Evolutionary conservation across 305 asterid genomes (phyloP), one percentile per base, ranked within the genome.

Genomic region (Rubia tinctorum): DNA sequence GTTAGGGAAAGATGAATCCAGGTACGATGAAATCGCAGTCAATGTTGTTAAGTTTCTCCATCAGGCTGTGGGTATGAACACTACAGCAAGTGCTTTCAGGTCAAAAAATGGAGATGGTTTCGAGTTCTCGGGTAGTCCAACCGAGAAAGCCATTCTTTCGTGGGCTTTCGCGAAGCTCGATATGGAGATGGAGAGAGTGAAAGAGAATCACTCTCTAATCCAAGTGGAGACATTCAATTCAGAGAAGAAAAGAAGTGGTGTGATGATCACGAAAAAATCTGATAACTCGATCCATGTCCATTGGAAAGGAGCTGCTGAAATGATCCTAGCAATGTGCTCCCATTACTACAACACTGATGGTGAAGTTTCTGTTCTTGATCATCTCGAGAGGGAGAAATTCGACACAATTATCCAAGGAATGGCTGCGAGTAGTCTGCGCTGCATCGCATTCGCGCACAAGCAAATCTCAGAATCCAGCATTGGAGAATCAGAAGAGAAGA

Each of bases 261-360:
- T 89, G 53, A 30, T 86, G 42, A 43, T 82, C 62, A 79, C 70
- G 80, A 89, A 87, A 68, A 43, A 69, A 22, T 73, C 14, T 18
- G 95, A 89, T 51, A 76, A 72, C n/a, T 67, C 78, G 0, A 30
- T 68, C 30, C 87, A 87, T 43, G 90, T 80, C 9, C 95, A 89
- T 58, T 87, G 95, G 92, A 91, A 91, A 82, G 97, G 97, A 20
- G 97, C 91, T 4, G 91, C 97, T 42, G 97, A 90, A 67, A 84
- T 91, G 93, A 78, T 89, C 17, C 80, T 86, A 22, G 86, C 81
- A 72, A 80, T 82, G 86, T 90, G 97, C 77, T 80, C 92, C 1
- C 79, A 82, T 63, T 89, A 84, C 79, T 88, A 84, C 66, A 83
- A 87, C 80, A 18, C 15, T 8, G 78, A 80, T 11, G 97, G 97